Conservation (phyloP, 2,329 filamentous ascomycete genomes). For the Aspergillus awamori region DNA sequence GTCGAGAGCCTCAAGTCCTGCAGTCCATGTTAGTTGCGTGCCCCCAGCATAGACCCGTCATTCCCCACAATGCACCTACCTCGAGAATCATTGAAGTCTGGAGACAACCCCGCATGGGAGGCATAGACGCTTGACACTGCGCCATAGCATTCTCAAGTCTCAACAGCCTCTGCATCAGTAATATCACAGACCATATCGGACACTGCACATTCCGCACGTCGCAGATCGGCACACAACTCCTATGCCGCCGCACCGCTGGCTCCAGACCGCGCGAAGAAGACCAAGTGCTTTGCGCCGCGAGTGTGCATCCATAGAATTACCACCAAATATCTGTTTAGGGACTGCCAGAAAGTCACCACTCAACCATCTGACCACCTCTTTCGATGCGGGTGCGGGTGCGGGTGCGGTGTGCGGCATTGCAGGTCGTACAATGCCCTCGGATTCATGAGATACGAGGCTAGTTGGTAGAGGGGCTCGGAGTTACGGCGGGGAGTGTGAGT, state of each 20-base stretch:
- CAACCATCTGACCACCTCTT: no score
- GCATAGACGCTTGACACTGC: constrained; percentile 13
- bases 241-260: not conserved
- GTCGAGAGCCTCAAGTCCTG: constrained; percentile 42
- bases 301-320: constrained; percentile 5
- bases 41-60: no score
- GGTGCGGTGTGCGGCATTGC: no score
- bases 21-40: no score
- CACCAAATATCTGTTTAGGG: no score
- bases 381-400: no score
- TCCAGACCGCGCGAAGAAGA: constrained; percentile 19
- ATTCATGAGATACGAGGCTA: no score
- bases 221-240: constrained; percentile 18
- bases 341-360: no score
- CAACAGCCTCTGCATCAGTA: not conserved
- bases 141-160: not conserved
- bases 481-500: no score
- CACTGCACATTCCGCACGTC: not conserved
- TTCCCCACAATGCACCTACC: not conserved
- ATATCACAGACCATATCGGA: constrained; percentile 26
- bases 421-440: no score
- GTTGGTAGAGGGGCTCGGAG: no score
- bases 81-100: constrained; percentile 33
- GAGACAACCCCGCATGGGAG: constrained; percentile 36
- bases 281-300: constrained; percentile 14